Evolutionary conservation across 805 yeast genomes (phyloP), one percentile per base, ranked within the genome.

Genomic region (Starmerella riodocensis): DNA sequence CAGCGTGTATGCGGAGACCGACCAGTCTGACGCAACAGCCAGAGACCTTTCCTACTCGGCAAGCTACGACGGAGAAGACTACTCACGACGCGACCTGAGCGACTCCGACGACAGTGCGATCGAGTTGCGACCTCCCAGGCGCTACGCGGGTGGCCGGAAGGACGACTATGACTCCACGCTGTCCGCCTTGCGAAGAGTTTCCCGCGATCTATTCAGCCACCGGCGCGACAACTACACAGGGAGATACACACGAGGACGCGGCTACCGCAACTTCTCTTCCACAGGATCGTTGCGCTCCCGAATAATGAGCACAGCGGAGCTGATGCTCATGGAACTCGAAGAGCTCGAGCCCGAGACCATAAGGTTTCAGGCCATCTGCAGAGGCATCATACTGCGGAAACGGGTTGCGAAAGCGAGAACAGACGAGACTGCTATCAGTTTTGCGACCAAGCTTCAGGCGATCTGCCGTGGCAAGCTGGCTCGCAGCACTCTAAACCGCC

Each of bases 311-410:
- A 48, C 53, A 19, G 62, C 60, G 28, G 63, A 58, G 37, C 38
- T 46, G 7, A 49, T 56, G 47, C 53, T 49, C 6, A 42, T 46
- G 36, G 56, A 52, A 20, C 54, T 60, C 13, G 59, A 52, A 28
- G 50, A 40, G 4, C 53, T 53, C 6, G 57, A 52, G 26, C 48
- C 42, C n/a, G 55, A 52, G 7, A 68, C 78, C 28, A 59, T 67
- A 28, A 63, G 60, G 40, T 60, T 85, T 14, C 94, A 85, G 55
- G 72, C 91, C 7, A 16, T 37, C n/a, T 41, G 45, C 29, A 6
- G 41, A 2, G 45, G 41, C 3, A n/a, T n/a, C 3, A 18, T 41
- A 12, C n/a, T 20, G 12, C 32, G 45, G 6, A 20, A 8, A 17
- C 9, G 34, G 9, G 9, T 32, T 9, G n/a, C 25, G 8, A 4